Evolutionary conservation across 1,139 yeast species (phyloP).

Genomic region (Taphrina betulina): DNA sequence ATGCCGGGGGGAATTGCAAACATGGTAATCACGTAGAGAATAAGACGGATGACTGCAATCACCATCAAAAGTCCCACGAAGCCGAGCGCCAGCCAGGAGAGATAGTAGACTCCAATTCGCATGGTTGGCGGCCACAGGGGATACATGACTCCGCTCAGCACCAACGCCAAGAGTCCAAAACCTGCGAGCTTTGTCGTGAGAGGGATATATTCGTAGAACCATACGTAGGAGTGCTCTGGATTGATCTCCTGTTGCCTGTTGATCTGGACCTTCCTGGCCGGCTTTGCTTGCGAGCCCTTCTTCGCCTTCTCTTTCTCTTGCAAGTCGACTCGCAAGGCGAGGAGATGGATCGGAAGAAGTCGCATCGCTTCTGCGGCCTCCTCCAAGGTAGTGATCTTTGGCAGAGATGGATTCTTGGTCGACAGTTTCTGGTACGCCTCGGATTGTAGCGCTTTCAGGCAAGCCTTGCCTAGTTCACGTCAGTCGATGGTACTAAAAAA

Average conservation of each 20-base stretch:
- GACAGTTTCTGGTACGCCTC: constrained; percentile 66
- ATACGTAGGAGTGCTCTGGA: constrained; percentile 79
- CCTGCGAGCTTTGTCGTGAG: constrained; percentile 57
- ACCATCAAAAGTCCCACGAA: constrained; percentile 72
- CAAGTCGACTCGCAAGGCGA: constrained; percentile 72
- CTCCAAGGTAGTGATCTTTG: constrained; percentile 54
- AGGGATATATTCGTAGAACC: constrained; percentile 82
- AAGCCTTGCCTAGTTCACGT: constrained; percentile 69
- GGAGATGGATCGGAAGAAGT: constrained; percentile 66
- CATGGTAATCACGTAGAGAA: constrained; percentile 64
- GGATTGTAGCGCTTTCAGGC: constrained; percentile 71
- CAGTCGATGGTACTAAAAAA: too few relatives aligned
- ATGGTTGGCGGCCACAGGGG: constrained; percentile 93
- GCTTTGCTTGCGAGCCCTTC: constrained; percentile 57
- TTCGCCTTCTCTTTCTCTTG: constrained; percentile 54
- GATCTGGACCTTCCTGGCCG: constrained; percentile 53
- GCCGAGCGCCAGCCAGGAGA: constrained; percentile 74
- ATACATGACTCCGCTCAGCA: constrained; percentile 75
- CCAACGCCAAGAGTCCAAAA: constrained; percentile 63
- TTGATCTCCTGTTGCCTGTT: constrained; percentile 66
- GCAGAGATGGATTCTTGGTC: constrained; percentile 56
- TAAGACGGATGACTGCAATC: constrained; percentile 74
- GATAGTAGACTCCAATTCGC: constrained; percentile 89
- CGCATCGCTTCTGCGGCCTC: constrained; percentile 67
- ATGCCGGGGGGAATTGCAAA: constrained; percentile 65